A percentile compares a stretch with the other conserved stretches of the same genome.
Evolutionary conservation across 257 asterid genomes (phyloP).

Genomic region (Solanum gracilifrons): DNA sequence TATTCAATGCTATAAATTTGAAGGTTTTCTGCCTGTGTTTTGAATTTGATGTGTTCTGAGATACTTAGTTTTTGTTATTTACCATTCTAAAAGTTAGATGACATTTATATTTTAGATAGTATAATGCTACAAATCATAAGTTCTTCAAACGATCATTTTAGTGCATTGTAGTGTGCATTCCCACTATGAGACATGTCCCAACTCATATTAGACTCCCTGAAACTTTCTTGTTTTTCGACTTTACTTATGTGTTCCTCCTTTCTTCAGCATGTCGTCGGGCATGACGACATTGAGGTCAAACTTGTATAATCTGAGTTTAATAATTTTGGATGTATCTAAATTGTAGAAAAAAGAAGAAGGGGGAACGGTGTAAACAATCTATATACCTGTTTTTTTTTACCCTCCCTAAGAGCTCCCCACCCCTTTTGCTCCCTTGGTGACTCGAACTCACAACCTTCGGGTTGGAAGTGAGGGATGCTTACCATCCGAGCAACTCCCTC

Average conservation of each 20-base stretch:
- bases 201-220: not conserved
- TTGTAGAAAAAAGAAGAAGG: not conserved
- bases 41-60: not conserved
- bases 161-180: not conserved
- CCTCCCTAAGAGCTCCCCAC: too few species aligned
- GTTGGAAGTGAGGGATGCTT: too few species aligned
- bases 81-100: not conserved
- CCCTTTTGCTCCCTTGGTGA: too few species aligned
- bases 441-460: too few species aligned
- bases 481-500: too few species aligned
- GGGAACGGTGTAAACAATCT: not conserved
- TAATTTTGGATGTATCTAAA: not conserved
- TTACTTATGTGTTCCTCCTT: not conserved
- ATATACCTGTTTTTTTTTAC: too few species aligned
- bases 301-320: not conserved
- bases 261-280: not conserved
- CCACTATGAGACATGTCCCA: not conserved
- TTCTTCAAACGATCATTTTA: not conserved
- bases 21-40: not conserved
- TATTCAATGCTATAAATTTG: not conserved
- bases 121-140: not conserved
- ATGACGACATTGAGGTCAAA: not conserved
- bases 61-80: not conserved
- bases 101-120: not conserved
- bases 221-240: not conserved